These are phyloP conservation scores for Dichotomocladium elegans DNA, from an alignment of 371 early-diverging fungal species.

Conservation along the genomic window DNA sequence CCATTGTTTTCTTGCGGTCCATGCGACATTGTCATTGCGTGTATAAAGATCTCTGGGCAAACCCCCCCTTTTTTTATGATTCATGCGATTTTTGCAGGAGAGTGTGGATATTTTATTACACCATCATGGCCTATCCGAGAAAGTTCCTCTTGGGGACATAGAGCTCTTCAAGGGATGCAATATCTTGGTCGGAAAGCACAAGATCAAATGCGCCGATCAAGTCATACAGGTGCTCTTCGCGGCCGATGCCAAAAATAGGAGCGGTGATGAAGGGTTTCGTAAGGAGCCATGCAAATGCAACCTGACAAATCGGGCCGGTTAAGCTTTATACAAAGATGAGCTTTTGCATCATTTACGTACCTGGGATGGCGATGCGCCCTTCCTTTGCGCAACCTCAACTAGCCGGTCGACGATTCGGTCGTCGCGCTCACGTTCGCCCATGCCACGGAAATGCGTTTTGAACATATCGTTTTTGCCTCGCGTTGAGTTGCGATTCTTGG, in stretches of 20 bases:
- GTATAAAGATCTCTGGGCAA: too few relatives aligned
- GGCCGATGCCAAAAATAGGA: conserved; percentile 40
- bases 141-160: conserved; percentile 19
- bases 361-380: conserved; percentile 25
- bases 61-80: too few relatives aligned
- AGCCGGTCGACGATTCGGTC: conserved; percentile 31
- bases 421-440: conserved; percentile 6
- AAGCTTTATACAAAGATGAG: too few relatives aligned
- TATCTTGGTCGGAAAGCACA: conserved; percentile 29
- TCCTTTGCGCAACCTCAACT: conserved; percentile 35
- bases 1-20: too few relatives aligned
- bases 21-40: too few relatives aligned
- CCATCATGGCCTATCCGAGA: too few relatives aligned
- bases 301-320: conserved; percentile 6
- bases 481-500: conserved; percentile 21
- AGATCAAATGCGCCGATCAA: conserved; percentile 20
- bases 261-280: conserved; percentile 27
- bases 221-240: conserved; percentile 28
- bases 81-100: too few relatives aligned
- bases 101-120: too few relatives aligned
- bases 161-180: conserved; percentile 21
- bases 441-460: neutral
- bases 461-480: conserved; percentile 1
- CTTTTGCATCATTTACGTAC: too few relatives aligned
- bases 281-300: conserved; percentile 45